Percentiles rank a stretch among this genome's conserved stretches.
These are phyloP conservation scores for Talaromyces thailandensis DNA, from an alignment of 495 filamentous ascomycete genomes.

Conservation along the genomic window DNA sequence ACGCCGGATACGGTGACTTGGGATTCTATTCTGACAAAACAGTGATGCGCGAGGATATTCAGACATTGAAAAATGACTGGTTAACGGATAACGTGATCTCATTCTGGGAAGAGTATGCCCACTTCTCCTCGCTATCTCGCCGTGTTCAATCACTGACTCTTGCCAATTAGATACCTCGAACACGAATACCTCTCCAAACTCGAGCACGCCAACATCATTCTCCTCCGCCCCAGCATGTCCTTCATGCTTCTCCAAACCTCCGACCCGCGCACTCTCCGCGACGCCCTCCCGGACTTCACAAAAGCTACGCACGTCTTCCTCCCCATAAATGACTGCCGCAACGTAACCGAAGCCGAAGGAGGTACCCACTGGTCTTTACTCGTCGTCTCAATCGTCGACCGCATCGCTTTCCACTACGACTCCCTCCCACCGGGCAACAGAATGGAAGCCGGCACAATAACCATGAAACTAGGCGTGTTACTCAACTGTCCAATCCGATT, in stretches of 20 bases:
- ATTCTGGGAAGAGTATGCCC: conserved; percentile 91
- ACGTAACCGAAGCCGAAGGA: conserved; percentile 69
- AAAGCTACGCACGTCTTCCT: conserved; percentile 91
- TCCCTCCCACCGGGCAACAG: conserved; percentile 71
- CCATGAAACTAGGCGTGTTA: conserved; percentile 51
- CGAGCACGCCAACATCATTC: conserved; percentile 73
- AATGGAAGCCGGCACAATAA: conserved; percentile 57
- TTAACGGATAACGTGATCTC: conserved; percentile 98
- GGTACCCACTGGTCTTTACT: conserved; percentile 95
- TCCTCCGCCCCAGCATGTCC: conserved; percentile 88
- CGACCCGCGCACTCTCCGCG: conserved; percentile 59
- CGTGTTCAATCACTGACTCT: not conserved
- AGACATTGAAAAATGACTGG: conserved; percentile 86
- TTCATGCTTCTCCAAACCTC: conserved; percentile 83
- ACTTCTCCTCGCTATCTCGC: not conserved
- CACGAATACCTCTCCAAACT: conserved; percentile 71
- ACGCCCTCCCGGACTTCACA: conserved; percentile 53
- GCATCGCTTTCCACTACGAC: conserved; percentile 95
- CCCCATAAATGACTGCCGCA: conserved; percentile 83
- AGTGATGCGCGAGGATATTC: conserved; percentile 82
- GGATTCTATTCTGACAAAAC: not conserved
- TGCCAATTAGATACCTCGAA: conserved; percentile 64
- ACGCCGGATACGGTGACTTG: conserved; percentile 7
- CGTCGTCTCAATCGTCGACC: conserved; percentile 78
- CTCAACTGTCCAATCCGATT: conserved; percentile 60